Conservation (phyloP, 2,329 filamentous ascomycete genomes). For the Hysterium pulicare region DNA sequence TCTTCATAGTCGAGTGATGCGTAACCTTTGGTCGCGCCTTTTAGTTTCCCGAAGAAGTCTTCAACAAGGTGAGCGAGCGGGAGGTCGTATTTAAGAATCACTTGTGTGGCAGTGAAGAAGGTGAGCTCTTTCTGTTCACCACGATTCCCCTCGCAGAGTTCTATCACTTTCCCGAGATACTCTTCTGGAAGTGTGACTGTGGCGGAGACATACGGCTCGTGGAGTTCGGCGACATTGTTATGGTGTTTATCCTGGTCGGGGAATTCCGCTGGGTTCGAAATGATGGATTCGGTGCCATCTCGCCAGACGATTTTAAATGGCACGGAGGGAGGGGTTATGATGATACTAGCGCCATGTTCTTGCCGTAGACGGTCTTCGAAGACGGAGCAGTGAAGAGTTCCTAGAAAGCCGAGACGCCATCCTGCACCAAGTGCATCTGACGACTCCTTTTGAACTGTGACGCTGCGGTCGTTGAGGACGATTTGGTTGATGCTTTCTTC, state of each 20-base stretch:
- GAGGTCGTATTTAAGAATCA: conserved; percentile 89
- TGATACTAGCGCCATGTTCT: conserved; percentile 91
- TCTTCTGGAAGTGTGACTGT: conserved; percentile 92
- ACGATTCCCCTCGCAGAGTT: conserved; percentile 86
- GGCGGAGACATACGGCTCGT: conserved; percentile 72
- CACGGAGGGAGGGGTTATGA: conserved; percentile 94
- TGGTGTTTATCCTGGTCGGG: conserved; percentile 66
- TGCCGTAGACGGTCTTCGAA: conserved; percentile 94
- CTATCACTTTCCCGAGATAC: conserved; percentile 90
- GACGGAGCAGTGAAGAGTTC: conserved; percentile 97
- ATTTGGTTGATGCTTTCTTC: conserved; percentile 94
- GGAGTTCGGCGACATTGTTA: conserved; percentile 56
- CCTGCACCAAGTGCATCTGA: conserved; percentile 91
- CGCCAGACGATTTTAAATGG: conserved; percentile 81
- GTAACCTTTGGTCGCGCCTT: conserved; percentile 90
- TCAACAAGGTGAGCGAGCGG: conserved; percentile 89
- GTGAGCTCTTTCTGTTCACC: conserved; percentile 83
- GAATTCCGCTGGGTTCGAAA: conserved; percentile 85
- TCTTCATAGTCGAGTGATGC: conserved; percentile 97
- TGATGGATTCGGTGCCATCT: conserved; percentile 72
- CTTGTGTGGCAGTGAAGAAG: conserved; percentile 88
- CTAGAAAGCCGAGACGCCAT: conserved; percentile 90
- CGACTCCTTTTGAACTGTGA: conserved; percentile 89
- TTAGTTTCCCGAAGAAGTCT: conserved; percentile 95
- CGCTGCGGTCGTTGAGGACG: conserved; percentile 89